Evolutionary conservation across 1,284 basidiomycete species (phyloP), one percentile per base, ranked within the genome.

Genomic region (Phenoliferia sp.): DNA sequence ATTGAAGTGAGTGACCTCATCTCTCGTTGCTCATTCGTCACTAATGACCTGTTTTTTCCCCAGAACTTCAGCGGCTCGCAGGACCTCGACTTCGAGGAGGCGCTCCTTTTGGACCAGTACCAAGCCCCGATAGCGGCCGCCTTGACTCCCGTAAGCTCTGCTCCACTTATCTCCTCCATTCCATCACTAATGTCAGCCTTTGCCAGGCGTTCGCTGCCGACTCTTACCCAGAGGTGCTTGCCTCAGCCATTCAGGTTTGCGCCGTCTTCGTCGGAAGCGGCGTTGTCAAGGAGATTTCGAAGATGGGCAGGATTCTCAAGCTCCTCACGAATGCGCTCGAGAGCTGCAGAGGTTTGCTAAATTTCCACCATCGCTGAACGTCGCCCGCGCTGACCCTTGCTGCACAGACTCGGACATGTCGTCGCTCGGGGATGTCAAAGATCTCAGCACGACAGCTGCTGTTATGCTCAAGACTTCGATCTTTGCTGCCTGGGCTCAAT

Each of bases 121-220:
- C 95, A 99, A 80, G 96, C 96, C 0, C 95, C 96, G 0, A 96
- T 99, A 68, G 95, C 95, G 1, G 93, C 96, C 2, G 96, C 96
- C 0, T 84, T 99, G n/a, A 99, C 94, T 0, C 95, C 96, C 0
- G 94, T 12, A 9, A 26, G 15, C 15, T 54, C 9, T n/a, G 10
- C 22, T 10, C 9, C 22, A 7, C 29, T 7, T 28, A 15, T 28
- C 10, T 15, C 10, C 29, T 54, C 29, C 10, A 26, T 9, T 54
- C 9, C 10, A 7, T 9, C 50, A 54, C 15, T 54, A 28, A 12
- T n/a, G 39, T 15, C 50, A 9, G 10, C n/a, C 22, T 19, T 9
- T 26, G 7, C 10, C 10, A 12, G n/a, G 56, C 95, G 0, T 99
- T 99, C 77, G 90, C 91, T 3, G 84, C 90, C 0, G 96, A 99